A percentile compares a stretch with the other conserved stretches of the same genome.
Evolutionary conservation across 306 rosid genomes (phyloP).

Genomic region (Lablab purpureus): DNA sequence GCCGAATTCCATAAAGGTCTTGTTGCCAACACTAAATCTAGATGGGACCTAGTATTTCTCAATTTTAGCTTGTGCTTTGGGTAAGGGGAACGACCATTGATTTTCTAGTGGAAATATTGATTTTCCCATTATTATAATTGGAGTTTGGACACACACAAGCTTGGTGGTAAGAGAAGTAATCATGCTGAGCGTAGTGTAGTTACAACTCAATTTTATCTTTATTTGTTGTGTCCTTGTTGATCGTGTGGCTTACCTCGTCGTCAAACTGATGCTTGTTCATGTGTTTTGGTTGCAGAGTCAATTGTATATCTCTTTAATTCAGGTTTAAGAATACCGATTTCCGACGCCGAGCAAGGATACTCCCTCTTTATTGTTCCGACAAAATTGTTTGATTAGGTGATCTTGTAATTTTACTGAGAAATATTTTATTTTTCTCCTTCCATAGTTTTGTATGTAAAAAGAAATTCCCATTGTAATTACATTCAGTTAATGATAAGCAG

Average conservation of each 20-base stretch:
- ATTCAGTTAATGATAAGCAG: conserved; percentile 60
- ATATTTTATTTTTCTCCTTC: conserved; percentile 53
- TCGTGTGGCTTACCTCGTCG: conserved; percentile 16
- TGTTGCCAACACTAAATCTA: conserved; percentile 34
- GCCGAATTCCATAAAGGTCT: conserved; percentile 27
- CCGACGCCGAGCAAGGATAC: conserved; percentile 60
- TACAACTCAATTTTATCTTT: background rate
- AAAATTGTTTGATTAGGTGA: conserved; percentile 54
- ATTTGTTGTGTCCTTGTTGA: background rate
- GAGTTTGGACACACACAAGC: background rate
- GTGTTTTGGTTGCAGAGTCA: conserved; percentile 66
- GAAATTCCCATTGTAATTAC: conserved; percentile 49
- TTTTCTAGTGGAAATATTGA: background rate
- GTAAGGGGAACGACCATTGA: conserved; percentile 13
- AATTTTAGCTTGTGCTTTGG: background rate
- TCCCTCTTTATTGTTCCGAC: conserved; percentile 49
- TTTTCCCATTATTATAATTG: conserved; percentile 26
- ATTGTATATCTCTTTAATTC: conserved; percentile 63
- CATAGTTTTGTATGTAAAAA: conserved; percentile 67
- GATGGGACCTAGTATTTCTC: conserved; percentile 13
- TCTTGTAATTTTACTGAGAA: conserved; percentile 47
- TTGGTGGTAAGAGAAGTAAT: conserved; percentile 4
- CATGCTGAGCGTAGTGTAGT: background rate
- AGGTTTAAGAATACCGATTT: conserved; percentile 62
- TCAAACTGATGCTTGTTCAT: conserved; percentile 49